Conservation (phyloP, 2,329 filamentous ascomycete genomes). For the Dothistroma septosporum region DNA sequence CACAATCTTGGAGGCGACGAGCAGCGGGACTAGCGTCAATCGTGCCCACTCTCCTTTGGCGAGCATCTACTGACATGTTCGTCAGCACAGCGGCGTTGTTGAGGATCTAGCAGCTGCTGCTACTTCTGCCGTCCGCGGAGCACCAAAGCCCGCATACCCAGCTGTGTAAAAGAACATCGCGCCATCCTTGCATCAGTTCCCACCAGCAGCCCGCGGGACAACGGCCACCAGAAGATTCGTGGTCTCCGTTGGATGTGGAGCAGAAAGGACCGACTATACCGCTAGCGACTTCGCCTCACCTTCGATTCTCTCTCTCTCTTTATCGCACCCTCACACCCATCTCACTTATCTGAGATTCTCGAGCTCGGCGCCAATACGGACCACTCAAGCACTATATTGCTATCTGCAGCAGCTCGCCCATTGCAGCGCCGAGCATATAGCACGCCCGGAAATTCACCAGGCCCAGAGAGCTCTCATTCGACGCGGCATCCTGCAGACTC, state of each 20-base stretch:
- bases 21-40: background rate
- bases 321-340: background rate
- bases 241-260: background rate
- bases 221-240: background rate
- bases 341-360: background rate
- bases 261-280: background rate
- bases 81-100: slow-evolving; percentile 1
- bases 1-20: background rate
- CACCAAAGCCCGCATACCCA: background rate
- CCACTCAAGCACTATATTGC: background rate
- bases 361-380: background rate
- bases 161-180: background rate
- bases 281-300: background rate
- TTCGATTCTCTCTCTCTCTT: background rate
- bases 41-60: background rate
- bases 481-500: background rate
- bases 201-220: background rate
- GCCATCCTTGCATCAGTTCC: slow-evolving; percentile 3
- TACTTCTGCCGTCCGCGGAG: background rate
- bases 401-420: background rate
- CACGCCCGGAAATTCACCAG: background rate
- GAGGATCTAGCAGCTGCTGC: background rate
- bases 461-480: background rate
- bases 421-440: background rate
- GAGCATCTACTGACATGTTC: background rate